Percentiles rank a stretch among this genome's conserved stretches.
Evolutionary conservation across 805 yeast species (phyloP).

Genomic region (Tetrapisispora namnaoensis): DNA sequence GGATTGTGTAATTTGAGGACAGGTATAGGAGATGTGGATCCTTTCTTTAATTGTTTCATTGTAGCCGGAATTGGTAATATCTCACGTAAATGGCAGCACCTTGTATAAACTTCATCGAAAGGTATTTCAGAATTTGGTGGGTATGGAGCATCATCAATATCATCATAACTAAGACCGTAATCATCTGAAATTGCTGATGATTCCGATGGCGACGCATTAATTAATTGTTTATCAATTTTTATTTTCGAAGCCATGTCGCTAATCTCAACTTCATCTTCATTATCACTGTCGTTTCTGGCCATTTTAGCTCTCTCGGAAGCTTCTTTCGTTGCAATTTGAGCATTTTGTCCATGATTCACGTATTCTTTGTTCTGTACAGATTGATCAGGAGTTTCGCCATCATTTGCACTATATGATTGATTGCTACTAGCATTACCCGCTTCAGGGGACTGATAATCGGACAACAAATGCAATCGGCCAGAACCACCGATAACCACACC

Average conservation of each 20-base stretch:
- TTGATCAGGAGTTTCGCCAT: not conserved
- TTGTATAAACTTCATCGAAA: conserved; percentile 70
- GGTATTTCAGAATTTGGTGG: conserved; percentile 31
- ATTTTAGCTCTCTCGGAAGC: conserved; percentile 13
- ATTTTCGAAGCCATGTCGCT: conserved; percentile 28
- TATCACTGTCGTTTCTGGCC: conserved; percentile 8
- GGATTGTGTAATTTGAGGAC: conserved; percentile 71
- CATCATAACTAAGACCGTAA: conserved; percentile 9
- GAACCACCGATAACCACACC: conserved; percentile 77
- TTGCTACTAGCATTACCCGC: not conserved
- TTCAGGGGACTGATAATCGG: conserved; percentile 1
- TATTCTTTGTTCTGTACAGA: not conserved
- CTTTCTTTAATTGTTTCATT: conserved; percentile 62
- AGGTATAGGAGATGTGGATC: conserved; percentile 76
- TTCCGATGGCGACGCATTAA: conserved; percentile 1
- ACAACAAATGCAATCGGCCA: conserved; percentile 46
- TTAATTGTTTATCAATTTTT: conserved; percentile 37
- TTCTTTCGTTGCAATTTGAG: conserved; percentile 18
- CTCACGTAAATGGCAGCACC: conserved; percentile 89
- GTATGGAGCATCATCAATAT: conserved; percentile 16
- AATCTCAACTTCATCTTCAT: conserved; percentile 33
- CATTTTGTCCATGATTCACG: conserved; percentile 10
- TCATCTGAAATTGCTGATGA: not conserved
- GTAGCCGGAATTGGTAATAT: conserved; percentile 89
- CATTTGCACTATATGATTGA: not conserved